Percentiles rank a stretch among this genome's conserved stretches.
Conservation (phyloP, 495 filamentous ascomycete genomes). For the Elasticomyces elasticus region DNA sequence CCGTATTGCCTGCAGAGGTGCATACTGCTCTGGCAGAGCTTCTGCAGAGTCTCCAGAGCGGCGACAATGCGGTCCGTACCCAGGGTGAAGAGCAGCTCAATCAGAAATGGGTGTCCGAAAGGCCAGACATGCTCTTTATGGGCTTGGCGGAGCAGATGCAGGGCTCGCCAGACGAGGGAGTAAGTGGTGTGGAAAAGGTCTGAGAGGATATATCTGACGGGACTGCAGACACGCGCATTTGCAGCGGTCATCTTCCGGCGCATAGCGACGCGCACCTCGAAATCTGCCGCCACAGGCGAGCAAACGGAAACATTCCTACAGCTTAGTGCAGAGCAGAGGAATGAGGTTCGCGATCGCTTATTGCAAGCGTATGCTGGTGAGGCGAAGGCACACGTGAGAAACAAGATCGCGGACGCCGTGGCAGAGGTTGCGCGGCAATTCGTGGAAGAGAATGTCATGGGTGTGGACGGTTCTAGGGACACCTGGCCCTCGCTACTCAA, state of each 20-base stretch:
- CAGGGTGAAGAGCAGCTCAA: conserved; percentile 84
- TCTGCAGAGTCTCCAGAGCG: conserved; percentile 73
- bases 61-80: conserved; percentile 75
- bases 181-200: conserved; percentile 37
- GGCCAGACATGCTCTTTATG: conserved; percentile 82
- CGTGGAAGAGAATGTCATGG: conserved; percentile 50
- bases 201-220: background rate
- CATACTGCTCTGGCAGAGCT: conserved; percentile 75
- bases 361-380: conserved; percentile 66
- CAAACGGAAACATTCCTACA: conserved; percentile 75
- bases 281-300: conserved; percentile 57
- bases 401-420: conserved; percentile 93
- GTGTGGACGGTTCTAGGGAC: conserved; percentile 34
- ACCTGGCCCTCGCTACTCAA: conserved; percentile 84
- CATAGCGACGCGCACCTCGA: conserved; percentile 78
- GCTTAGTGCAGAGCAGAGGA: conserved; percentile 56
- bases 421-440: conserved; percentile 93
- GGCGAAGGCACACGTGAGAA: conserved; percentile 59
- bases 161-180: conserved; percentile 54
- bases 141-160: conserved; percentile 87
- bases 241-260: conserved; percentile 89
- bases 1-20: conserved; percentile 66
- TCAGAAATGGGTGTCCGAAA: conserved; percentile 70
- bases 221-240: conserved; percentile 65
- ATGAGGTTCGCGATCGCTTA: conserved; percentile 70